A percentile compares a stretch with the other conserved stretches of the same genome.
Conservation (phyloP, 345 rosid species). For the Bruguiera parviflora region DNA sequence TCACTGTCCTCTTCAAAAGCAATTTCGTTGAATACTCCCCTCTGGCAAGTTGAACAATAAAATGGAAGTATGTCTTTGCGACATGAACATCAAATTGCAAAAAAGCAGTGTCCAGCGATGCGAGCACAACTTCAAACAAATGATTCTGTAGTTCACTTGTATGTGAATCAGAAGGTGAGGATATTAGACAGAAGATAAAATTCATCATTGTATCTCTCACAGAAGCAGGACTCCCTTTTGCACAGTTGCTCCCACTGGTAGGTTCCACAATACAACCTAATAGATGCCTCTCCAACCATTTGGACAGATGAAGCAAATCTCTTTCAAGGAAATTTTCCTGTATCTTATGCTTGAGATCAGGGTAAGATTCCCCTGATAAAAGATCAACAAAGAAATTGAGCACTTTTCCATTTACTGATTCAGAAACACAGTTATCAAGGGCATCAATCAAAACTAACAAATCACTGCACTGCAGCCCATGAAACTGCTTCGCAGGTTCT, state of each 20-base stretch:
- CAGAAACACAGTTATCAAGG: slow-evolving; percentile 64
- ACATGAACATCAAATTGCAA: slow-evolving; percentile 66
- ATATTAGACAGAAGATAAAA: slow-evolving; percentile 61
- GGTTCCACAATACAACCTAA: slow-evolving; percentile 61
- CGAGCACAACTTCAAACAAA: slow-evolving; percentile 79
- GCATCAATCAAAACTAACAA: slow-evolving; percentile 67
- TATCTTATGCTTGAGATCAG: slow-evolving; percentile 56
- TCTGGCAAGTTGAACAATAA: slow-evolving; percentile 73
- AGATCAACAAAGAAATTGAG: slow-evolving; percentile 78
- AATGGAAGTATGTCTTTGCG: slow-evolving; percentile 71
- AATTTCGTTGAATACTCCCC: slow-evolving; percentile 59
- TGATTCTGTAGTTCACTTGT: slow-evolving; percentile 52
- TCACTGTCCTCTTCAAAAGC: slow-evolving; percentile 60
- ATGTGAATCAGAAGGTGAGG: slow-evolving; percentile 43
- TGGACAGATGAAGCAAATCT: slow-evolving; percentile 63
- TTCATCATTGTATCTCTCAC: slow-evolving; percentile 79
- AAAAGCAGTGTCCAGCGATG: slow-evolving; percentile 77
- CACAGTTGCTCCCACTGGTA: slow-evolving; percentile 42
- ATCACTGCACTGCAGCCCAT: slow-evolving; percentile 57
- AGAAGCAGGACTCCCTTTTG: slow-evolving; percentile 58
- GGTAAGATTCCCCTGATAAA: slow-evolving; percentile 58
- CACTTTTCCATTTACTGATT: slow-evolving; percentile 67
- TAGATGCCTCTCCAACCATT: slow-evolving; percentile 86
- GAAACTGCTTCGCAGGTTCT: slow-evolving; percentile 44
- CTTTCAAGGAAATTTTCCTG: slow-evolving; percentile 56